Evolutionary conservation across 1,139 yeast genomes (phyloP).

Genomic region (Wickerhamomyces sp.): DNA sequence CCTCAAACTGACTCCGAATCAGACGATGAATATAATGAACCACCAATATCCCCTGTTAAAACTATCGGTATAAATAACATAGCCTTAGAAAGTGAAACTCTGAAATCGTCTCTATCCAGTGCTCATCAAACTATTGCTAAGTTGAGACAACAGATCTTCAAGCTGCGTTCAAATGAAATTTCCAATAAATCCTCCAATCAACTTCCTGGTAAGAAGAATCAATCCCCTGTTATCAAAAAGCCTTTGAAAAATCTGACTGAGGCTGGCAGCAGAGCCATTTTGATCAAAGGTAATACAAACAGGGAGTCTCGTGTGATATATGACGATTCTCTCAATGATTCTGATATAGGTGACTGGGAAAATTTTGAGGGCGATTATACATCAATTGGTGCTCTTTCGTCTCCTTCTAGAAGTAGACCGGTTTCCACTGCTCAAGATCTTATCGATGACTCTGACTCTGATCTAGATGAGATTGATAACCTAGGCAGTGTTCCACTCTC

Average conservation of each 20-base stretch:
- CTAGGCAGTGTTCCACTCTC: slow-evolving; percentile 18
- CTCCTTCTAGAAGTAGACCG: slow-evolving; percentile 19
- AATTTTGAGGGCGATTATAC: slow-evolving; percentile 21
- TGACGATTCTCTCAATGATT: slow-evolving; percentile 16
- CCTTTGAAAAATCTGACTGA: slow-evolving; percentile 11
- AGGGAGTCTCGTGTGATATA: slow-evolving; percentile 20
- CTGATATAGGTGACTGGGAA: slow-evolving; percentile 28
- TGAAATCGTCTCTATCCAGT: slow-evolving; percentile 59
- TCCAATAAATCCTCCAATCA: slow-evolving; percentile 12
- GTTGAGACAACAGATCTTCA: slow-evolving; percentile 45
- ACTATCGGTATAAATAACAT: slow-evolving; percentile 44
- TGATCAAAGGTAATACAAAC: slow-evolving; percentile 17
- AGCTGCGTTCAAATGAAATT: slow-evolving; percentile 30
- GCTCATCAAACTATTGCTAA: slow-evolving; percentile 59
- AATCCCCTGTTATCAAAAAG: slow-evolving; percentile 5
- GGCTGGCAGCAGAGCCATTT: slow-evolving; percentile 13
- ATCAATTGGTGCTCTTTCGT: slow-evolving; percentile 6
- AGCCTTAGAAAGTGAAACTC: slow-evolving; percentile 61
- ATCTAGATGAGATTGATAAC: slow-evolving; percentile 12
- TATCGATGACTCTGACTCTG: slow-evolving; percentile 23
- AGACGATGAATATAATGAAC: slow-evolving; percentile 26
- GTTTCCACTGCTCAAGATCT: slow-evolving; percentile 10
- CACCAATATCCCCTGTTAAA: slow-evolving; percentile 35
- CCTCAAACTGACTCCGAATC: slow-evolving; percentile 21
- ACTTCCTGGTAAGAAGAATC: slow-evolving; percentile 7